These are phyloP conservation scores for Arxiozyma heterogenica DNA, from an alignment of 1,139 yeast species.

Conservation along the genomic window DNA sequence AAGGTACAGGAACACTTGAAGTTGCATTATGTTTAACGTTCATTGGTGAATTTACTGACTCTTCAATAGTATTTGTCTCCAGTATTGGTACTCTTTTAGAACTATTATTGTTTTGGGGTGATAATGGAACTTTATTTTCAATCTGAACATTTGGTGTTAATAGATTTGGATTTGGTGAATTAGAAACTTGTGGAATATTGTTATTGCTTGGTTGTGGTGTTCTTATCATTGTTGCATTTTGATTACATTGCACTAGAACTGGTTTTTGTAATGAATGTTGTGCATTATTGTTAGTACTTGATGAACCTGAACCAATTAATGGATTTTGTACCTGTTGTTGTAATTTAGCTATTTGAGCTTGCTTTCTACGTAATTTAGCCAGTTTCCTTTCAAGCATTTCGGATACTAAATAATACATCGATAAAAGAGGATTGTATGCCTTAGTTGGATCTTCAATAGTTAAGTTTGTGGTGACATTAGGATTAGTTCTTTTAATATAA, in stretches of 20 bases:
- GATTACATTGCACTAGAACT: constrained; percentile 1
- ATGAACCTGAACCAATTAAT: constrained; percentile 16
- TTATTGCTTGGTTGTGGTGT: constrained; percentile 2
- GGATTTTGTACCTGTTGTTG: constrained; percentile 11
- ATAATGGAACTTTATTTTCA: neutral
- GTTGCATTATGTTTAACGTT: neutral
- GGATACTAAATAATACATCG: constrained; percentile 76
- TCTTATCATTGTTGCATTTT: constrained; percentile 2
- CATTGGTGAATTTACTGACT: constrained; percentile 6
- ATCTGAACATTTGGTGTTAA: neutral
- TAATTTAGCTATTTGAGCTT: constrained; percentile 8
- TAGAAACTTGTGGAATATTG: constrained; percentile 6
- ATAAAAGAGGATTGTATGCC: constrained; percentile 81
- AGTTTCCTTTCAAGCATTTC: constrained; percentile 70
- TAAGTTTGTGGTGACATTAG: constrained; percentile 1
- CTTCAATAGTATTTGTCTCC: neutral
- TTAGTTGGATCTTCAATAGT: constrained; percentile 69
- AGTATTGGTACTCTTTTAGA: neutral
- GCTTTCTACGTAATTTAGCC: constrained; percentile 37
- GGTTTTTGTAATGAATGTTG: constrained; percentile 3
- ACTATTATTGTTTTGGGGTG: neutral
- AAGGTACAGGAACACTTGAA: constrained; percentile 1
- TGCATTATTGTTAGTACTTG: constrained; percentile 1
- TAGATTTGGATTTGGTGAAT: constrained; percentile 1
- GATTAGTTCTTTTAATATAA: constrained; percentile 7